These are phyloP conservation scores for Atractiella rhizophila DNA, from an alignment of 768 basidiomycete species.

Conservation along the genomic window DNA sequence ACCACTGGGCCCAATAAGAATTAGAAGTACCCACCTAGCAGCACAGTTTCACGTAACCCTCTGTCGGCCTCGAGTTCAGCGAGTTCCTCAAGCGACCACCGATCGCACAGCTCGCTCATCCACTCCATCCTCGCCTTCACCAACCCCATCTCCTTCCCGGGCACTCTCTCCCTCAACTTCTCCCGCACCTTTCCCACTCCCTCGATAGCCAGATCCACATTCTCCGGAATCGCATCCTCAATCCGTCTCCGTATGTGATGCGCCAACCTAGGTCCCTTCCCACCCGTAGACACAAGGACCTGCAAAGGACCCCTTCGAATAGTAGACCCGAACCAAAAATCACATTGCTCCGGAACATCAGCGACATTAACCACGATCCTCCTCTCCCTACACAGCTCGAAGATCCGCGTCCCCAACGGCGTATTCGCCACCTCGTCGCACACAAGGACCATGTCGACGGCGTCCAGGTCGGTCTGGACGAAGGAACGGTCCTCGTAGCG, in stretches of 20 bases:
- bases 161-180: conserved; percentile 49
- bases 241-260: conserved; percentile 50
- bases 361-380: conserved; percentile 82
- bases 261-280: conserved; percentile 72
- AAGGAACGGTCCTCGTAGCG: conserved; percentile 41
- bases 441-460: conserved; percentile 59
- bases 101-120: conserved; percentile 68
- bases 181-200: conserved; percentile 49
- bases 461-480: conserved; percentile 26
- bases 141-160: conserved; percentile 42
- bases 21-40: too few relatives aligned
- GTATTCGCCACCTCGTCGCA: too few relatives aligned
- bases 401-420: conserved; percentile 51
- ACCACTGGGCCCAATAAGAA: too few relatives aligned
- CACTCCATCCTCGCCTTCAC: conserved; percentile 66
- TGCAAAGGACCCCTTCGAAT: conserved; percentile 73
- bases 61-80: too few relatives aligned
- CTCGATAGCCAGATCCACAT: conserved; percentile 51
- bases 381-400: conserved; percentile 35
- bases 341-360: conserved; percentile 81
- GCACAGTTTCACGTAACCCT: too few relatives aligned
- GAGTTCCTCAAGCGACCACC: conserved; percentile 64
- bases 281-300: conserved; percentile 87
- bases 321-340: conserved; percentile 94
- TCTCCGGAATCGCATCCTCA: conserved; percentile 39